Conservation (phyloP, 257 asterid genomes). For the Primulina tabacum region DNA sequence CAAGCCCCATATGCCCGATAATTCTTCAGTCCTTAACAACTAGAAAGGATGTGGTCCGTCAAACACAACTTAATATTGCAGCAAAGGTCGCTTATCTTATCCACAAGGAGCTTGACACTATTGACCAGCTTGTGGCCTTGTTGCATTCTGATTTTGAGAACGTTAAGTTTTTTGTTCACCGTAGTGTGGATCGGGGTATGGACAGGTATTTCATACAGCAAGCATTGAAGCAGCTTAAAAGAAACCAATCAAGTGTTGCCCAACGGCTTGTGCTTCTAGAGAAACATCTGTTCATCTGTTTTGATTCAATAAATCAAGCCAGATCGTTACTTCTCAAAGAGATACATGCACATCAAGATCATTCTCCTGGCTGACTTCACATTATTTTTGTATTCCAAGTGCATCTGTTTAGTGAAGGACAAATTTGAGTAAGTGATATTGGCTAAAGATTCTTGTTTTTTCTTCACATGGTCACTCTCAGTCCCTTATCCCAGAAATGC, state of each 20-base stretch:
- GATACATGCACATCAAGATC: slow-evolving; percentile 33
- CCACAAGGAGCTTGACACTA: slow-evolving; percentile 65
- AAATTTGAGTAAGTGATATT: too few species aligned
- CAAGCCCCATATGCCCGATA: slow-evolving; percentile 35
- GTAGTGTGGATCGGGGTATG: slow-evolving; percentile 42
- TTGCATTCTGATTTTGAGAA: slow-evolving; percentile 49
- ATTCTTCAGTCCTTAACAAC: slow-evolving; percentile 34
- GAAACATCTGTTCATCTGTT: slow-evolving; percentile 79
- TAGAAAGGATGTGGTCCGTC: slow-evolving; percentile 50
- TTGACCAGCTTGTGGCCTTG: slow-evolving; percentile 61
- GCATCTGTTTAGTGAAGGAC: neutral
- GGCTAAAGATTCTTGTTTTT: neutral
- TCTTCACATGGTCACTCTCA: neutral
- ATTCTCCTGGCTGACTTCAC: slow-evolving; percentile 19
- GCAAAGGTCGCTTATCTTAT: slow-evolving; percentile 61
- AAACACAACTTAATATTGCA: slow-evolving; percentile 74
- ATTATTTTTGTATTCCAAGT: neutral
- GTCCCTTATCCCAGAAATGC: neutral
- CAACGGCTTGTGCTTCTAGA: slow-evolving; percentile 72
- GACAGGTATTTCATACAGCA: slow-evolving; percentile 49
- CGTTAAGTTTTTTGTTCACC: slow-evolving; percentile 49
- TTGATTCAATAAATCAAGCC: slow-evolving; percentile 71
- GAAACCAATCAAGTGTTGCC: slow-evolving; percentile 47
- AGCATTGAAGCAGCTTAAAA: slow-evolving; percentile 60
- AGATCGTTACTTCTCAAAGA: slow-evolving; percentile 59